Base-by-base conservation (phyloP, 2,329 filamentous ascomycete genomes). In the Fusarium sp. region DNA sequence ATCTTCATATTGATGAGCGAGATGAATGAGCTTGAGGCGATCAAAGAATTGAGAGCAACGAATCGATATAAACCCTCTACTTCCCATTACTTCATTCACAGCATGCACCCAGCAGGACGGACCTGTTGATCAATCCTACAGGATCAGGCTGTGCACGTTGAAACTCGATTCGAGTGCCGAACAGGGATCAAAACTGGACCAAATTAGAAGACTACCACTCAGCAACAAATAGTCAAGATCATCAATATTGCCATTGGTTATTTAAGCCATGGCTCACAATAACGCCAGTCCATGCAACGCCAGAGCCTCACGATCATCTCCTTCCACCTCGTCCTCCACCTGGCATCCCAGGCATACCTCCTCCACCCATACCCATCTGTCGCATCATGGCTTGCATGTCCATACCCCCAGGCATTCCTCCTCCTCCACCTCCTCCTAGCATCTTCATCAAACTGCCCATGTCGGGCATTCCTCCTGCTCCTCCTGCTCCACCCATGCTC, bases 391-490 rank as follows among this genome's bases (percentile, higher is more conserved):
- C 91, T 78, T 91, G 89, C 89, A 96, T 92, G 67, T 91, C 90
- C 81, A 91, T 88, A 62, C 92, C 87, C 28, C 90, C 90, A 67
- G 91, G 90, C 85, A 95, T 90, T 2, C 88, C 91, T 3, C 61
- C 60, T 18, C 62, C 61, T 7, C 81, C 84, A 11, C 84, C 88
- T 24, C 89, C 91, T 7, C 89, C 90, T 2, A 98, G 87, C 92
- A 97, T 97, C 85, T 96, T 95, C 88, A 97, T 95, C 82, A 98
- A 87, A 59, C 90, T 90, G 33, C 89, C 89, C 87, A 98, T 92
- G 74, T 97, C 94, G 0, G 91, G 91, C 91, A 94, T 94, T 7
- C 87, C 86, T 40, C 83, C 91, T 5, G 85, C 90, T 38, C 85
- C 87, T 8, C 85, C 91, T 3, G 83, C 87, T 2, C 92, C 93